A percentile compares a stretch with the other conserved stretches of the same genome.
Conservation (phyloP, 2,329 filamentous ascomycete genomes). For the Cytospora piceicola region DNA sequence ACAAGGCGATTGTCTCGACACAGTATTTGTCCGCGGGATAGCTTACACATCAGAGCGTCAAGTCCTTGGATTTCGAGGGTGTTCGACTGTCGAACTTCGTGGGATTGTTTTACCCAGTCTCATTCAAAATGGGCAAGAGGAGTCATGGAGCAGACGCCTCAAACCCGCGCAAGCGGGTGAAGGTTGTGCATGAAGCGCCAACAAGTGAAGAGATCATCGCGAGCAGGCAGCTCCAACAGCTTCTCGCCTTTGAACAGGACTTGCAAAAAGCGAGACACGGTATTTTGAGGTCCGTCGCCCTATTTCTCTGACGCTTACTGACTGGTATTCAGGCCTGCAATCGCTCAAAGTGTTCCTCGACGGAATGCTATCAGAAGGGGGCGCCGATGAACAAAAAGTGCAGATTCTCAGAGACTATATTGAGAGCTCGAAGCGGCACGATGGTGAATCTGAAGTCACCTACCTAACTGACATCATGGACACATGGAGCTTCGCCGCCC, state of each 20-base stretch:
- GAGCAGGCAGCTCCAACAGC: slow-evolving; percentile 67
- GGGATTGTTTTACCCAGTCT: background rate
- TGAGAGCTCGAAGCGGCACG: slow-evolving; percentile 55
- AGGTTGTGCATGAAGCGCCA: slow-evolving; percentile 59
- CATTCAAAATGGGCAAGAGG: slow-evolving; percentile 26
- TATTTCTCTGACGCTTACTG: slow-evolving; percentile 10
- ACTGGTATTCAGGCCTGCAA: slow-evolving; percentile 57
- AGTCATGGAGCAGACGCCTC: slow-evolving; percentile 42
- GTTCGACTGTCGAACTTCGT: too few species aligned
- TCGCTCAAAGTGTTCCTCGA: slow-evolving; percentile 75
- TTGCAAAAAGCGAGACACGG: slow-evolving; percentile 68
- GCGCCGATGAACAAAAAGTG: slow-evolving; percentile 52
- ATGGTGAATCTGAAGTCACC: slow-evolving; percentile 60
- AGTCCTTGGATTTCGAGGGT: background rate
- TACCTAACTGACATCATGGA: slow-evolving; percentile 82
- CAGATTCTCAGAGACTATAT: slow-evolving; percentile 73
- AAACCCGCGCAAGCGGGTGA: slow-evolving; percentile 57
- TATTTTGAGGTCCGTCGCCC: slow-evolving; percentile 35
- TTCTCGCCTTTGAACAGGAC: slow-evolving; percentile 74
- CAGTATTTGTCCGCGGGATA: background rate
- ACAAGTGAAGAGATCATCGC: slow-evolving; percentile 65
- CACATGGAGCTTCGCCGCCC: slow-evolving; percentile 82
- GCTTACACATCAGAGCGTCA: background rate
- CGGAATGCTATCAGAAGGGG: slow-evolving; percentile 58
- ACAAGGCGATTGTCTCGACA: background rate